Evolutionary conservation across 1,284 basidiomycete genomes (phyloP), one percentile per base, ranked within the genome.

Genomic region (Ustilago curta): DNA sequence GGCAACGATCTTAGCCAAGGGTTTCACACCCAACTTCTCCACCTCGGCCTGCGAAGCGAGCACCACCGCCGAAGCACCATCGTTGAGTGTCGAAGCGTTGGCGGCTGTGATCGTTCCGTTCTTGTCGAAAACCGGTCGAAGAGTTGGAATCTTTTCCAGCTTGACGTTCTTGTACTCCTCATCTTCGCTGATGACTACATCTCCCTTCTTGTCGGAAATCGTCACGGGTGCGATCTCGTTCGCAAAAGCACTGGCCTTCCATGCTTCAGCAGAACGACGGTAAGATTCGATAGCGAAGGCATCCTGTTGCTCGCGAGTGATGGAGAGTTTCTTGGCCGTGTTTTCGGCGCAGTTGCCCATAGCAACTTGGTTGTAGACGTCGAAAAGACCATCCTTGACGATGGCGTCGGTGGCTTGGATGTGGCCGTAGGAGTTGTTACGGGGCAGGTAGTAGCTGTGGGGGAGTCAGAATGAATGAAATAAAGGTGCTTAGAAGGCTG

Each of bases 231-330:
- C 93, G 62, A 99, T 91, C 88, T 99, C 97, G 39, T 90, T 90
- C 74, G 91, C 88, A 86, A 95, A 99, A 21, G 89, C 90, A 61
- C 93, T 93, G 32, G 88, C 87, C 82, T 91, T 89, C 95, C 96
- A 99, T 12, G 96, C 94, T 48, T 91, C 90, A 60, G 92, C 93
- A 1, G 97, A 92, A 53, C 95, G 93, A 84, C 90, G 90, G 88
- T 98, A 98, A 12, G 96, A 97, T 81, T 95, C 92, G 84, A 98
- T 91, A 73, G 94, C 94, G 86, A 94, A 94, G 39, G 79, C 78
- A 59, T 87, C 86, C 74, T 87, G 86, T 48, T 80, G 80, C 74
- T 85, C 85, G 43, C 86, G 82, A 16, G 85, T 83, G 56, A 86
- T 78, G 47, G 73, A 73, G 73, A 85, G 76, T 61, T 84, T 81